Conservation (phyloP, 768 basidiomycete genomes). For the Tylopilus plumbeoviolaceoides region DNA sequence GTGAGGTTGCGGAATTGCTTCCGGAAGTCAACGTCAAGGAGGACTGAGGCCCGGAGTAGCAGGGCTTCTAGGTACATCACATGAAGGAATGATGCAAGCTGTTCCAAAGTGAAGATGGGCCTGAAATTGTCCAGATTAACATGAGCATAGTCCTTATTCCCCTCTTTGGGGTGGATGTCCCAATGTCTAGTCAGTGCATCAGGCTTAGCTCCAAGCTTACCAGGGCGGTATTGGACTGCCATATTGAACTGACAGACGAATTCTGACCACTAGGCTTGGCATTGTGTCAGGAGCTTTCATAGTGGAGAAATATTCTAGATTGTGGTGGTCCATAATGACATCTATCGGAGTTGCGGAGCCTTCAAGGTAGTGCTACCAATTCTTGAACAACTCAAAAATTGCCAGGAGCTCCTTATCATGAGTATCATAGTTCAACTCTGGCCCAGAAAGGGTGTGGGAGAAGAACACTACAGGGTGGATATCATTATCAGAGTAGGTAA, state of each 20-base stretch:
- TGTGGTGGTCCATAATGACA: not conserved
- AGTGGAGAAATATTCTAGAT: not conserved
- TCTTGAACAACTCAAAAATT: not conserved
- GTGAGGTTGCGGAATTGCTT: too few relatives aligned
- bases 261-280: not conserved
- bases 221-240: not conserved
- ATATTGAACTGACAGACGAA: not conserved
- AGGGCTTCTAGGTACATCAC: not conserved
- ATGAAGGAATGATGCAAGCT: too few relatives aligned
- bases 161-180: not conserved
- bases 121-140: not conserved
- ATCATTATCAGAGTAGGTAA: not conserved
- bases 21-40: too few relatives aligned
- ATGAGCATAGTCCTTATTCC: not conserved
- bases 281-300: not conserved
- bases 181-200: not conserved
- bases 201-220: not conserved
- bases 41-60: too few relatives aligned
- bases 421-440: not conserved
- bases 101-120: not conserved
- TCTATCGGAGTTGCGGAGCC: not conserved
- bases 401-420: not conserved
- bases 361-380: not conserved
- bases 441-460: not conserved
- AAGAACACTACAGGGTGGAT: not conserved